Conservation (phyloP, 129 eudicot species). For the Pseudognaphalium luteoalbum region DNA sequence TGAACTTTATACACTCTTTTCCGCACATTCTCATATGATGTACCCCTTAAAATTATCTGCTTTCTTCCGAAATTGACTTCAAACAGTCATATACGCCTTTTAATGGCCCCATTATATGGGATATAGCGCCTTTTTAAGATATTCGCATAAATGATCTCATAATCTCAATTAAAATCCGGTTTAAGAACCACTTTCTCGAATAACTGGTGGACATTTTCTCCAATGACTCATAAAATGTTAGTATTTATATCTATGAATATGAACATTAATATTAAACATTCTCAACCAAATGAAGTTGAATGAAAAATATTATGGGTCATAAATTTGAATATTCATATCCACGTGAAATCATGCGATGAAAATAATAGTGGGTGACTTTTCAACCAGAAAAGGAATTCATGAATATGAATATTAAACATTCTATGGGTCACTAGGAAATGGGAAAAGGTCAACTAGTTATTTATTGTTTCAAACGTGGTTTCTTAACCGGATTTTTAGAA, state of each 20-base stretch:
- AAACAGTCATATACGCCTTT: constrained; percentile 55
- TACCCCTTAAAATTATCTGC: constrained; percentile 44
- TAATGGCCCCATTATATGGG: neutral
- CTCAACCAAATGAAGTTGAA: too few species aligned
- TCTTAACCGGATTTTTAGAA: constrained; percentile 34
- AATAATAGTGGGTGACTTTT: too few species aligned
- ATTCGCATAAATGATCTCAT: constrained; percentile 50
- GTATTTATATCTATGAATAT: constrained; percentile 27
- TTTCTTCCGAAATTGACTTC: constrained; percentile 49
- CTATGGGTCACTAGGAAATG: constrained; percentile 83
- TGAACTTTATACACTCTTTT: constrained; percentile 50
- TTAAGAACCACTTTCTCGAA: constrained; percentile 42
- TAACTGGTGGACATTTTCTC: constrained; percentile 67
- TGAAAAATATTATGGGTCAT: too few species aligned
- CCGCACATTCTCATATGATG: constrained; percentile 44
- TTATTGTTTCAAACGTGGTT: constrained; percentile 43
- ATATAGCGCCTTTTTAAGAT: constrained; percentile 46
- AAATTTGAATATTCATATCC: too few species aligned
- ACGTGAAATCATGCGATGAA: too few species aligned
- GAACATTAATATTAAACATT: constrained; percentile 42
- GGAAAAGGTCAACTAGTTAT: constrained; percentile 65
- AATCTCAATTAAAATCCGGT: constrained; percentile 60
- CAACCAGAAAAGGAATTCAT: too few species aligned
- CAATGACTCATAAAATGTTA: constrained; percentile 75
- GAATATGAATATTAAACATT: constrained; percentile 51